A percentile compares a stretch with the other conserved stretches of the same genome.
These are phyloP conservation scores for Penicillium verrucosum DNA, from an alignment of 2,329 filamentous ascomycete species.

Conservation along the genomic window DNA sequence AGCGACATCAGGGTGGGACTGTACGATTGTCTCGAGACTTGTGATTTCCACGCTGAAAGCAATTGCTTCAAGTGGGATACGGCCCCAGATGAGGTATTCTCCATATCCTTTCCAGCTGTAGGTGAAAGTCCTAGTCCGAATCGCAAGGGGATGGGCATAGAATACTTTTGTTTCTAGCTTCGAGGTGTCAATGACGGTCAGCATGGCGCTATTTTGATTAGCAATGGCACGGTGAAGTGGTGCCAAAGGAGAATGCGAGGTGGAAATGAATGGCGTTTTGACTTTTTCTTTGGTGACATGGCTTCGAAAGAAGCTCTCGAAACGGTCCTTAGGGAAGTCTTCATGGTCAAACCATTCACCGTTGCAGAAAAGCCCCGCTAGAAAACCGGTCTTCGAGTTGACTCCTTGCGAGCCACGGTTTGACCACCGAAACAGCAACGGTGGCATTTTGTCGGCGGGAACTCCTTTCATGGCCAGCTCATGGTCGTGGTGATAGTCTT, in stretches of 20 bases:
- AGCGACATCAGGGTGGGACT: conserved; percentile 17
- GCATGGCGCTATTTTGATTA: conserved; percentile 18
- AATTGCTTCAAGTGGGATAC: conserved; percentile 27
- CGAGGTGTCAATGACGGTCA: conserved; percentile 32
- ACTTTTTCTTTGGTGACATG: conserved; percentile 26
- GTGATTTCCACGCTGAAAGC: conserved; percentile 26
- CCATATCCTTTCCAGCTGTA: conserved; percentile 25
- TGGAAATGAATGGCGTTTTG: conserved; percentile 36
- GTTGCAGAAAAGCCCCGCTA: conserved; percentile 27
- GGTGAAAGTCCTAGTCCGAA: conserved; percentile 1
- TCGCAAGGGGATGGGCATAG: conserved; percentile 26
- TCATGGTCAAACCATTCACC: conserved; percentile 11
- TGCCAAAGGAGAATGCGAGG: conserved; percentile 23
- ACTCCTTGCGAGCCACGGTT: conserved; percentile 32
- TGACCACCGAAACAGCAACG: conserved; percentile 35
- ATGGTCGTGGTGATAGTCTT: neutral
- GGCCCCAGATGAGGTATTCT: conserved; percentile 39
- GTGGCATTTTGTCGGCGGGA: conserved; percentile 14
- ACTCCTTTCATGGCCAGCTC: neutral
- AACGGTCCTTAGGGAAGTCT: conserved; percentile 14
- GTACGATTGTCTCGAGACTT: conserved; percentile 20
- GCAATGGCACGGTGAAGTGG: conserved; percentile 34
- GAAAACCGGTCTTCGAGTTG: conserved; percentile 25
- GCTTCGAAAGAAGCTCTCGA: conserved; percentile 19
- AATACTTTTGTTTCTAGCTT: conserved; percentile 26